Evolutionary conservation across 176 grass and related monocot species (phyloP), one percentile per base, ranked within the genome.

Genomic region (Hordeum marinum): DNA sequence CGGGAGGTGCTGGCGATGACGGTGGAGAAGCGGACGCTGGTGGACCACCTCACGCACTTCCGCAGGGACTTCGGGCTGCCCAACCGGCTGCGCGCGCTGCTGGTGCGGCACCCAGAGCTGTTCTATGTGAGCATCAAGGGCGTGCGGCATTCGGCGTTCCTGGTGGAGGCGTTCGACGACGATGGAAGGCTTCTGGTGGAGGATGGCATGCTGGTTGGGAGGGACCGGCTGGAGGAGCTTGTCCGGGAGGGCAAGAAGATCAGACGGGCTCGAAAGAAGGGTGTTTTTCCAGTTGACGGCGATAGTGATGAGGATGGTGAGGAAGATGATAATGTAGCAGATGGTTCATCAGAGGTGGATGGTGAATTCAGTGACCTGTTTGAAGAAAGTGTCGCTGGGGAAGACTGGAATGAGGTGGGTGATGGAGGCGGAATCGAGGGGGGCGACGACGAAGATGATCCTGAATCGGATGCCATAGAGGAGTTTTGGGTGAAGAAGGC

Each of bases 401-500:
- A 90, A 3, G 90, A 86, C 48, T 97, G 95, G 95, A 87, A 92
- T 46, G 90, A 92, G 50, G 76, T 93, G 76, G 54, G 45, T 4
- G 58, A 86, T 72, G 76, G 27, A 67, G 69, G 39, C 13, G 76
- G 54, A 37, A 69, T 29, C n/a, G 68, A 85, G 54, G 82, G 14
- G 12, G 27, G 2, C 7, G 52, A 39, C 18, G 72, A 75, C 8
- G 86, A 52, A 32, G 26, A 89, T 26, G 80, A 84, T 42, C 58
- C 72, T 78, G 89, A 74, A 72, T 73, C 24, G 3, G 86, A 85
- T 60, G 88, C 77, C 6, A 66, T 93, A 20, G 92, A 97, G 42
- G 82, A 92, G 63, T 94, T 97, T 82, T 97, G 95, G 95, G 82
- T 97, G 50, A 94, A 92, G 69, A 97, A 91, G 60, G 92, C 90